Base-by-base conservation (phyloP, 2,329 filamentous ascomycete genomes). In the Endoconidiophora laricicola region DNA sequence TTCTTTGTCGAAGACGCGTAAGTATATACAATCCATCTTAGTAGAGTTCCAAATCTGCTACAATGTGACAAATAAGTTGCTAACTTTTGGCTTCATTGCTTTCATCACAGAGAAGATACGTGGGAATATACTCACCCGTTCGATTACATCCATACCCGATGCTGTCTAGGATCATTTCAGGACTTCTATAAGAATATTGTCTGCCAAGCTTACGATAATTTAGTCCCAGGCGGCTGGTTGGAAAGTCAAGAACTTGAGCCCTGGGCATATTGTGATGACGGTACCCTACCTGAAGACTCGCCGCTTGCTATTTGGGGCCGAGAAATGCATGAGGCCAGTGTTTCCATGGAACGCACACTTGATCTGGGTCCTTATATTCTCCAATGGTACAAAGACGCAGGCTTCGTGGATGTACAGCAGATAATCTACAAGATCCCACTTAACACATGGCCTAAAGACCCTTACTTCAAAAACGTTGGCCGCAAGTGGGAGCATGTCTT, bases 1-100 rank as follows among this genome's bases (percentile, higher is more conserved):
- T 88, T 88, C 56, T 77, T 78, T 54, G 72, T 88, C 43, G 81
- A 86, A 58, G 82, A 87, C 57, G 65, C 64, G 62, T 64, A 59
- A 56, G 63, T 60, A n/a, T 7, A 10, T n/a, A 6, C 7, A 14
- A 26, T n/a, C 24, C 5, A 18, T 22, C 50, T 49, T 55, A 39
- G 0, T 37, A 20, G 29, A 10, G 7, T 18, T 7, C 4, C 24
- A 9, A 16, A 4, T 23, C 9, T 26, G 40, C 9, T n/a, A 7
- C 6, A n/a, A 41, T 20, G 4, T 2, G n/a, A 24, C 39, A 18
- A 48, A 6, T 29, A 26, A 12, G 20, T 16, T 16, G 12, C 22
- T 37, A n/a, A 33, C 47, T 49, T 46, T 38, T 33, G 12, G 9
- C 7, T 10, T 16, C 24, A 2, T 37, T 37, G 18, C n/a, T 14